Evolutionary conservation across 2,329 filamentous ascomycete genomes (phyloP).

Genomic region (Purpureocillium lavendulum): DNA sequence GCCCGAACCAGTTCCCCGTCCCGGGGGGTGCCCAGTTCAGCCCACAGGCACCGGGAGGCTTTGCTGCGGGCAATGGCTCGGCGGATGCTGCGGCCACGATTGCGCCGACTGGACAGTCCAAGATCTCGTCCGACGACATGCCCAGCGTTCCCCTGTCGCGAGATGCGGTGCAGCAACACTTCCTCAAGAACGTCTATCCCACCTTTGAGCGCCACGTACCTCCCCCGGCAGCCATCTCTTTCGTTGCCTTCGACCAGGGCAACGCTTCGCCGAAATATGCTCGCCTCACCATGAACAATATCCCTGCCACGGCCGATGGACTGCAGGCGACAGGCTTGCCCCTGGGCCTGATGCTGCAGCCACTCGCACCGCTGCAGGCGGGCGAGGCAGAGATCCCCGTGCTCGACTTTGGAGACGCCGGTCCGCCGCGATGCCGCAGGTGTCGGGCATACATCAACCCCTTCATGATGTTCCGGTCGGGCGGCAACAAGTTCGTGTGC

Average conservation of each 20-base stretch:
- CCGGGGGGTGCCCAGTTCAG: constrained; percentile 38
- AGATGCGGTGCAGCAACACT: constrained; percentile 76
- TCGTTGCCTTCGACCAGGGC: constrained; percentile 91
- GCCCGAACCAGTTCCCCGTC: constrained; percentile 51
- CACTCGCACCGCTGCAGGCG: constrained; percentile 71
- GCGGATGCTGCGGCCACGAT: constrained; percentile 23
- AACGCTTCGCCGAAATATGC: constrained; percentile 94
- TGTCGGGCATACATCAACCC: constrained; percentile 97
- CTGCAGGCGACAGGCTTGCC: constrained; percentile 74
- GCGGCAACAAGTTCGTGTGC: constrained; percentile 94
- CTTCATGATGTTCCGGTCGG: constrained; percentile 94
- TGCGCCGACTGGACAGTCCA: constrained; percentile 25
- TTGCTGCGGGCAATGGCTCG: constrained; percentile 12
- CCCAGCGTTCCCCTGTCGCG: constrained; percentile 83
- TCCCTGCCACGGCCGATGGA: constrained; percentile 74
- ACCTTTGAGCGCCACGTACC: constrained; percentile 93
- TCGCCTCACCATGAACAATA: constrained; percentile 85
- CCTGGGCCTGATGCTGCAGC: constrained; percentile 81
- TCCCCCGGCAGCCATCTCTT: constrained; percentile 79
- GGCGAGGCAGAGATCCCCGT: constrained; percentile 86
- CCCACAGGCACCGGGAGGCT: constrained; percentile 15
- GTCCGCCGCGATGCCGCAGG: constrained; percentile 83
- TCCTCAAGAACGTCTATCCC: constrained; percentile 80
- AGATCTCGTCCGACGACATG: constrained; percentile 84
- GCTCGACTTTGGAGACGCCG: constrained; percentile 85